Percentiles rank a stretch among this genome's conserved stretches.
Conservation (phyloP, 163 green algal species). For the Chlorella variabilis region DNA sequence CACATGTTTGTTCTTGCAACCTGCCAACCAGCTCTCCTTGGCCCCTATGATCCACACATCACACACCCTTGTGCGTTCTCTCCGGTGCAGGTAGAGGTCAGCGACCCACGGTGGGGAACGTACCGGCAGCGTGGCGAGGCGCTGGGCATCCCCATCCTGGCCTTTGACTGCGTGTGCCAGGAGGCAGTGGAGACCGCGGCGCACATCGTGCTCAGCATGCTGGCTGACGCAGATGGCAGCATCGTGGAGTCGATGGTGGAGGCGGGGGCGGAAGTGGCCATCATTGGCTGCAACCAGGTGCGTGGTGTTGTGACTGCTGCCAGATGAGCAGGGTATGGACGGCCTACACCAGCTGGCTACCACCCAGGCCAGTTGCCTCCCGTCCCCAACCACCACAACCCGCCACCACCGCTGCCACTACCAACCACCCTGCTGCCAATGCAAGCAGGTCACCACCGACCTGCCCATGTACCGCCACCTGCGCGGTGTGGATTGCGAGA, state of each 20-base stretch:
- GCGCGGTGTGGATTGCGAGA: slow-evolving; percentile 36
- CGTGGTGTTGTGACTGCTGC: too few relatives aligned
- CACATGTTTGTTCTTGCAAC: too few relatives aligned
- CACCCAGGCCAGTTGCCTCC: too few relatives aligned
- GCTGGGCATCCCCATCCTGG: slow-evolving; percentile 61
- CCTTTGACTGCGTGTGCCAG: slow-evolving; percentile 39
- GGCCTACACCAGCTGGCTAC: too few relatives aligned
- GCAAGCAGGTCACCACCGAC: slow-evolving; percentile 68
- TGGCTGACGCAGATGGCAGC: slow-evolving; percentile 33
- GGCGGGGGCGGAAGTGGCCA: slow-evolving; percentile 59
- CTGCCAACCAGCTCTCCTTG: too few relatives aligned
- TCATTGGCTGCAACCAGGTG: slow-evolving; percentile 72
- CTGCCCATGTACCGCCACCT: slow-evolving; percentile 78
- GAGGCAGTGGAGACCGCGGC: slow-evolving; percentile 53
- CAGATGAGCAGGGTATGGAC: neutral
- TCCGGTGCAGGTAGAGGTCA: neutral
- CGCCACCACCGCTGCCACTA: too few relatives aligned
- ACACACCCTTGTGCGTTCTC: too few relatives aligned
- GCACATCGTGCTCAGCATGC: slow-evolving; percentile 61
- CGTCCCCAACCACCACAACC: too few relatives aligned
- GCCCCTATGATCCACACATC: too few relatives aligned
- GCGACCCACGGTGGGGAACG: slow-evolving; percentile 56
- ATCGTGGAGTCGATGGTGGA: slow-evolving; percentile 54
- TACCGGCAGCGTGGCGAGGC: slow-evolving; percentile 53
- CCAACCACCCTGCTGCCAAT: too few relatives aligned